phyloP scores from a whole-genome alignment of 1,284 basidiomycete genomes.

The Pterulicium gracile region DNA sequence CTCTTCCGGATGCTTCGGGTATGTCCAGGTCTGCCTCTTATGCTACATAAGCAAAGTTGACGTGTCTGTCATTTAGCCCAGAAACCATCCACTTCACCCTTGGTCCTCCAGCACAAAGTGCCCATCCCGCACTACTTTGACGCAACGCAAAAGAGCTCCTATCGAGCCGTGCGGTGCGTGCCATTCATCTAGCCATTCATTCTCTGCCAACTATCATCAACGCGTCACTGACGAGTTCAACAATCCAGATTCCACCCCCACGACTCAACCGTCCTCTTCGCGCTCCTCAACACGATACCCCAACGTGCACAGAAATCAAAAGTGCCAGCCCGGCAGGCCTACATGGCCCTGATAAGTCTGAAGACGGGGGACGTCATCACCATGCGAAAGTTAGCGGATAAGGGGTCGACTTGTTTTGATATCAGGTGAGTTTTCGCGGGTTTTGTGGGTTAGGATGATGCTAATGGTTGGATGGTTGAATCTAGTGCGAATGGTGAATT shows the following conservation, averaged over 20 bases:
- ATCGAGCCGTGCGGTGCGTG: conserved; percentile 63
- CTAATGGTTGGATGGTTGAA: conserved; percentile 5
- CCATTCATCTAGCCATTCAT: conserved; percentile 4
- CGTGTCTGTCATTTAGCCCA: no score
- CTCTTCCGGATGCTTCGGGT: conserved; percentile 19
- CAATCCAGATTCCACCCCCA: conserved; percentile 50
- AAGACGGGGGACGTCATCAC: conserved; percentile 47
- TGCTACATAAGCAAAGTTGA: no score
- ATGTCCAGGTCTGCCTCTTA: no score
- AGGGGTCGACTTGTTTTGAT: conserved; percentile 80
- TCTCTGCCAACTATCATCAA: conserved; percentile 3
- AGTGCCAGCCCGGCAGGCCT: conserved; percentile 43
- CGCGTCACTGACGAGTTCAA: conserved; percentile 4
- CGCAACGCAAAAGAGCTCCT: conserved; percentile 42
- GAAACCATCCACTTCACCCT: conserved; percentile 6
- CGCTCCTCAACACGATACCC: conserved; percentile 64
- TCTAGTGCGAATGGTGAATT: conserved; percentile 69
- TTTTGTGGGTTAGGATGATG: neutral
- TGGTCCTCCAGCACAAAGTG: conserved; percentile 26
- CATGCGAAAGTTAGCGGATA: conserved; percentile 57
- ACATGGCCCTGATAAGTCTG: conserved; percentile 55
- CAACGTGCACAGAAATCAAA: conserved; percentile 44
- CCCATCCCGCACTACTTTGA: conserved; percentile 43
- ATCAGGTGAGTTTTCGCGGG: conserved; percentile 58
- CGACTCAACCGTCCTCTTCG: conserved; percentile 48